Base-by-base conservation (phyloP, 129 eudicot species). In the Flaveria robusta region DNA sequence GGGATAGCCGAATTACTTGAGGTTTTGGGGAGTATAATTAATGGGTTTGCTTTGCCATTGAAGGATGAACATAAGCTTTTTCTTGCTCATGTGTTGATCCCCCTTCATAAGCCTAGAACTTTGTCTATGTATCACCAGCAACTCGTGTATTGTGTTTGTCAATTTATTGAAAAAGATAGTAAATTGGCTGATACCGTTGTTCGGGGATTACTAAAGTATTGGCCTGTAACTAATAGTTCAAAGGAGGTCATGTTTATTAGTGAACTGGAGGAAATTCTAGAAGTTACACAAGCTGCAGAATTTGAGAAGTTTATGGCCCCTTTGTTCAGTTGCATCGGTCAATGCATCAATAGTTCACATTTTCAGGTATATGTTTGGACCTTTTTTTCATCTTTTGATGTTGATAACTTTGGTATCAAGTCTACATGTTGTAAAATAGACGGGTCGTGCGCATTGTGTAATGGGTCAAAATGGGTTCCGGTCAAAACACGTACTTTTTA, bases 251-350 rank as follows among this genome's bases (percentile, higher is more conserved):
- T 86, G 88, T 86, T 83, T 79, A 87, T 90, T 26, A 73, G 92
- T 72, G 96, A 90, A 56, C 65, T 90, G 81, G 96, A 90, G 89
- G 96, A 90, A 75, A 83, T 90, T 49, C 77, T 90, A 68, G 96
- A 90, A 85, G 92, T 86, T 41, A 85, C 96, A 43, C 86, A 85
- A 72, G 79, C 85, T 73, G 82, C 86, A 2, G 96, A 90, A 42
- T 90, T 87, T 74, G 92, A 90, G 62, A 82, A 81, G 27, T 87
- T 91, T 76, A 83, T 90, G 88, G 90, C 80, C 69, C 96, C 88
- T 51, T 77, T 90, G 83, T 90, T 87, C 74, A 79, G 75, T 18
- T 90, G 82, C 80, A 87, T 90, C 45, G 87, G 85, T 70, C 87
- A 83, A 42, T 87, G 96, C 78, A 82, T 90, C 65, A 85, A 83